Percentiles rank a stretch among this genome's conserved stretches.
Evolutionary conservation across 345 rosid species (phyloP).

Genomic region (Hibiscus trionum): DNA sequence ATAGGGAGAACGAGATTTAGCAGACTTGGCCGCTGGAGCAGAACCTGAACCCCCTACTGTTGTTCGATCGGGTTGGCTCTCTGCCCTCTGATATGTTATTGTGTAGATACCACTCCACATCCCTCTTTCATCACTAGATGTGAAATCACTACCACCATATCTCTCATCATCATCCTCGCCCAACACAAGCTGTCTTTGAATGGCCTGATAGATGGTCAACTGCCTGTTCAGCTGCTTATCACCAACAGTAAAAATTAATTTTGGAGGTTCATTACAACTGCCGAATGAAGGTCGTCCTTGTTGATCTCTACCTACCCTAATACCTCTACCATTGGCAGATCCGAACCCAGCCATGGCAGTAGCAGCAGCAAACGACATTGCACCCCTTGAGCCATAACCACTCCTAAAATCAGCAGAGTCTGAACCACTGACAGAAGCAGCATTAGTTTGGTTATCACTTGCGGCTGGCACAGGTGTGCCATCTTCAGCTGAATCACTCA

Average conservation of each 20-base stretch:
- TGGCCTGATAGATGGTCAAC: slow-evolving; percentile 96
- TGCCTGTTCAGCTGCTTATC: slow-evolving; percentile 88
- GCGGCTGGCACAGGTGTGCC: slow-evolving; percentile 33
- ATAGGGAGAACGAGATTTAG: slow-evolving; percentile 41
- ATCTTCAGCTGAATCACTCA: slow-evolving; percentile 80
- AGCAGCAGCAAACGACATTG: slow-evolving; percentile 95
- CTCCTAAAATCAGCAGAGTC: slow-evolving; percentile 68
- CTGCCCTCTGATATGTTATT: slow-evolving; percentile 81
- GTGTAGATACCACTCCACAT: slow-evolving; percentile 87
- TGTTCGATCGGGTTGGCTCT: slow-evolving; percentile 61
- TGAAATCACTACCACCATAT: slow-evolving; percentile 69
- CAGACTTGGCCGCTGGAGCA: slow-evolving; percentile 38
- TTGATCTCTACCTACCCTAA: slow-evolving; percentile 84
- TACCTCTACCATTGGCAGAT: slow-evolving; percentile 83
- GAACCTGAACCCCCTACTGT: slow-evolving; percentile 58
- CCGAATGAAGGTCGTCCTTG: slow-evolving; percentile 68
- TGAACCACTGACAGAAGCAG: slow-evolving; percentile 58
- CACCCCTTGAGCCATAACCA: slow-evolving; percentile 87
- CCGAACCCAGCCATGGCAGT: slow-evolving; percentile 93
- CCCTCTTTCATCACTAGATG: slow-evolving; percentile 85
- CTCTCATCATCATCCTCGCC: slow-evolving; percentile 93
- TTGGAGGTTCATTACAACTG: slow-evolving; percentile 67
- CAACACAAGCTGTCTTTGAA: slow-evolving; percentile 82
- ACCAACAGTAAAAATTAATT: slow-evolving; percentile 71
- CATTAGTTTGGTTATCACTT: slow-evolving; percentile 48